A percentile compares a stretch with the other conserved stretches of the same genome.
Conservation (phyloP, 768 basidiomycete species). For the Pleurotus eryngii region DNA sequence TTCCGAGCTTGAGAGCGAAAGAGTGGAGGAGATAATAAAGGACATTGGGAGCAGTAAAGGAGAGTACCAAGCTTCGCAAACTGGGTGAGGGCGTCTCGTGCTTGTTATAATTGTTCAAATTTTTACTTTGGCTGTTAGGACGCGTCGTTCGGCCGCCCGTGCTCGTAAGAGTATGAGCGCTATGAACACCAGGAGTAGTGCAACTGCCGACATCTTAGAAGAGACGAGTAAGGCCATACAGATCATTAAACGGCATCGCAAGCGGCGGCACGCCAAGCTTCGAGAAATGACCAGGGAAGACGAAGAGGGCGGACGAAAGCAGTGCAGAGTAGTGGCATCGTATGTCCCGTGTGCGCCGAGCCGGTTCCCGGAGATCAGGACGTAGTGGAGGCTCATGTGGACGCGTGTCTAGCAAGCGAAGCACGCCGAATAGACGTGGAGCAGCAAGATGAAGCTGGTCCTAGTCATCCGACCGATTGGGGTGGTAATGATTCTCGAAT, state of each 20-base stretch:
- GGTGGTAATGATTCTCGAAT: slow-evolving; percentile 24
- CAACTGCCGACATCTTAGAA: slow-evolving; percentile 24
- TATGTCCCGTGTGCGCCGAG: slow-evolving; percentile 70
- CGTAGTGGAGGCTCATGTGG: slow-evolving; percentile 77
- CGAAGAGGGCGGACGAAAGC: slow-evolving; percentile 37
- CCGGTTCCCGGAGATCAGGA: slow-evolving; percentile 64
- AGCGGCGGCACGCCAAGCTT: slow-evolving; percentile 62
- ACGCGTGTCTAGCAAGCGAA: slow-evolving; percentile 69
- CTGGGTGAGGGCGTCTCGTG: slow-evolving; percentile 40
- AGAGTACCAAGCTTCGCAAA: slow-evolving; percentile 49
- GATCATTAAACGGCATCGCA: slow-evolving; percentile 65
- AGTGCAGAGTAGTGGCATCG: slow-evolving; percentile 32
- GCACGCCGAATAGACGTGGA: slow-evolving; percentile 38
- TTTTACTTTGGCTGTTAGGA: slow-evolving; percentile 12
- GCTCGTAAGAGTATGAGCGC: slow-evolving; percentile 37
- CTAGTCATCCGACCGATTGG: slow-evolving; percentile 17
- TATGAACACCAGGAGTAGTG: slow-evolving; percentile 13
- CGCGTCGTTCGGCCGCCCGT: slow-evolving; percentile 34
- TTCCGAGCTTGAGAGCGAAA: slow-evolving; percentile 60
- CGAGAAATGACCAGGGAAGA: slow-evolving; percentile 66
- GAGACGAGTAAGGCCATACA: slow-evolving; percentile 54
- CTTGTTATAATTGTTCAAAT: neutral
- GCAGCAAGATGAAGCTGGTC: slow-evolving; percentile 31
- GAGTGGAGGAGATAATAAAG: slow-evolving; percentile 64
- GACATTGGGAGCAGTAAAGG: slow-evolving; percentile 61